Base-by-base conservation (phyloP, 371 early-diverging fungal species). In the Mucor piriformis region DNA sequence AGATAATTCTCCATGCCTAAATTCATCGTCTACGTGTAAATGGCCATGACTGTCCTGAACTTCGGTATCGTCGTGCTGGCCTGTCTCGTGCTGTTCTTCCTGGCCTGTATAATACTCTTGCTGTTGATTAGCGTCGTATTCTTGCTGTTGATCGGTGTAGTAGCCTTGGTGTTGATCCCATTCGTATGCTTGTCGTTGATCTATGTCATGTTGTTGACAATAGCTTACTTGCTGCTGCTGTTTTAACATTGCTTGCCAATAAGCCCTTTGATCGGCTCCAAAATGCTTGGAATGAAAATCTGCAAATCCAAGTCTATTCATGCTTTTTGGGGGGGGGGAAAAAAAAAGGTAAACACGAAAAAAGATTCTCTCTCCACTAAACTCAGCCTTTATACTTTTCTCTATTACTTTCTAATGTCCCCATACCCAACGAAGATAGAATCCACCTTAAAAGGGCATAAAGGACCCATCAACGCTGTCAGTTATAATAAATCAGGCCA, bases 401-500 rank as follows among this genome's bases (percentile, higher is more conserved):
- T 20, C 25, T 46, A 21, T 52, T 52, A 15, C 32, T 48, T 37
- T 54, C 33, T 18, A 43, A 38, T 62, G 38, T 35, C 43, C 44
- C 47, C 71, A 44, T 79, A 74, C 57, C 79, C 79, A 16, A 76
- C 74, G 1, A 54, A 61, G 40, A 58, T 72, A 23, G 58, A 67
- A 40, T 70, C 72, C 38, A 76, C 73, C 29, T 74, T 90, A 6
- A 72, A 57, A n/a, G 83, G 81, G 8, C 92, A 91, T 65, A 67
- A 64, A 15, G 92, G 88, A 0, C 81, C 91, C 8, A 77, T 92
- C 24, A 85, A 89, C 64, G 75, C 71, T 23, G 83, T 83, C 2
- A 69, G 78, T n/a, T 92, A 86, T 57, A 91, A 91, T 54, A 68
- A 77, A 5, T 72, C 73, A 3, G 92, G 93, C 2, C 84, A 88